Conservation (phyloP, 129 eudicot genomes). For the Oenanthe sinensis region DNA sequence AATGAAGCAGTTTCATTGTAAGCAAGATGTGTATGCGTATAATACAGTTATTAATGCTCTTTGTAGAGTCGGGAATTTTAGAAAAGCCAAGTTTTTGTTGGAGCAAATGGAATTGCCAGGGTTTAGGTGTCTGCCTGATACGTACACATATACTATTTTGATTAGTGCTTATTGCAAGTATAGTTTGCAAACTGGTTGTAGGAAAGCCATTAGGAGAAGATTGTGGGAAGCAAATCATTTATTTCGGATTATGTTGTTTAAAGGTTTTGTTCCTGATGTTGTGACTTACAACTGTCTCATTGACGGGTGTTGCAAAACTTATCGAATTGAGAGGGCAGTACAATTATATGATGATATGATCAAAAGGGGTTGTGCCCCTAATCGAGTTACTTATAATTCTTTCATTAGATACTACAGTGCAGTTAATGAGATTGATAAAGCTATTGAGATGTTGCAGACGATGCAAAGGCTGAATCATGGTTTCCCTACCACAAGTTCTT, state of each 20-base stretch:
- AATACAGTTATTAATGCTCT: conserved; percentile 61
- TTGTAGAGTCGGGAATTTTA: conserved; percentile 72
- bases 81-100: conserved; percentile 65
- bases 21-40: conserved; percentile 75
- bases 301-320: conserved; percentile 88
- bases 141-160: conserved; percentile 66
- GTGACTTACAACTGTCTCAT: conserved; percentile 88
- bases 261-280: conserved; percentile 88
- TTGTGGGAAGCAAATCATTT: conserved; percentile 94
- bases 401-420: conserved; percentile 68
- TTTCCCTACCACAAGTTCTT: conserved; percentile 58
- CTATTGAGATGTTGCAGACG: conserved; percentile 57
- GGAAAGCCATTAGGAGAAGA: conserved; percentile 73
- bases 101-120: conserved; percentile 94
- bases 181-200: conserved; percentile 59
- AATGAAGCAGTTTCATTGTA: conserved; percentile 79
- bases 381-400: conserved; percentile 72
- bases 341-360: conserved; percentile 76
- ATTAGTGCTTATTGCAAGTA: conserved; percentile 73
- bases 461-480: conserved; percentile 64
- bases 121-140: conserved; percentile 77
- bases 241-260: conserved; percentile 72
- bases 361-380: conserved; percentile 54
- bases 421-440: conserved; percentile 75
- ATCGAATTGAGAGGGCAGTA: conserved; percentile 70